Percentiles rank a stretch among this genome's conserved stretches.
These are phyloP conservation scores for Colletotrichum viniferum DNA, from an alignment of 2,329 filamentous ascomycete genomes.

Conservation along the genomic window DNA sequence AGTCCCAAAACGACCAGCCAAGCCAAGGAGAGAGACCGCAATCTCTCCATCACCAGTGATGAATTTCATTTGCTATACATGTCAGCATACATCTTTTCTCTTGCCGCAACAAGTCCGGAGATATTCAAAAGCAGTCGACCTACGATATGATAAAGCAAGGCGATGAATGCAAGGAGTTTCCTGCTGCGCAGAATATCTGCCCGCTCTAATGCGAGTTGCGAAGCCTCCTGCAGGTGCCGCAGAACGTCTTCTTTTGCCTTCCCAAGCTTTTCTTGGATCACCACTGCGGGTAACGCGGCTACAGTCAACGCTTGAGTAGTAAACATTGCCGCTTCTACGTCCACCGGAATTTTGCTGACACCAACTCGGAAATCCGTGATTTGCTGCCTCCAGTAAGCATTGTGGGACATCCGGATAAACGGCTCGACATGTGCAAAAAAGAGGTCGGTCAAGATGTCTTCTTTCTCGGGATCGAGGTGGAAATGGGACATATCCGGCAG, in stretches of 20 bases:
- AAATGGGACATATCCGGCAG: constrained; percentile 1
- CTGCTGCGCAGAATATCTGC: constrained; percentile 13
- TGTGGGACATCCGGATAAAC: constrained; percentile 4
- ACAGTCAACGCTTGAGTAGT: constrained; percentile 18
- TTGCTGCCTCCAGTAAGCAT: constrained; percentile 12
- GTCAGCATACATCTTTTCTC: not conserved
- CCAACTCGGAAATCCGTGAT: constrained; percentile 18
- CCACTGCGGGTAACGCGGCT: not conserved
- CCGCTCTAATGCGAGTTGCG: constrained; percentile 5
- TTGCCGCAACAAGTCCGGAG: not conserved
- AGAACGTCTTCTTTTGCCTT: not conserved
- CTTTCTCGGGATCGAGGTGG: constrained; percentile 10
- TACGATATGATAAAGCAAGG: constrained; percentile 15
- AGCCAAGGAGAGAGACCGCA: constrained; percentile 1
- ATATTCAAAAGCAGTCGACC: not conserved
- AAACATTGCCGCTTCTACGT: constrained; percentile 12
- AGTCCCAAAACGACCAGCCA: constrained; percentile 14
- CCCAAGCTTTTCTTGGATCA: not conserved
- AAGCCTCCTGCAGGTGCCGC: constrained; percentile 7
- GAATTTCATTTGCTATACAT: constrained; percentile 11
- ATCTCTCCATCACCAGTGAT: constrained; percentile 8
- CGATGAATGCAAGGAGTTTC: constrained; percentile 1
- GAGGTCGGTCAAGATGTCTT: constrained; percentile 11
- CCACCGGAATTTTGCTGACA: constrained; percentile 5
- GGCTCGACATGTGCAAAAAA: constrained; percentile 16